These are phyloP conservation scores for Quercus suber DNA, from an alignment of 306 rosid species.

Conservation along the genomic window DNA sequence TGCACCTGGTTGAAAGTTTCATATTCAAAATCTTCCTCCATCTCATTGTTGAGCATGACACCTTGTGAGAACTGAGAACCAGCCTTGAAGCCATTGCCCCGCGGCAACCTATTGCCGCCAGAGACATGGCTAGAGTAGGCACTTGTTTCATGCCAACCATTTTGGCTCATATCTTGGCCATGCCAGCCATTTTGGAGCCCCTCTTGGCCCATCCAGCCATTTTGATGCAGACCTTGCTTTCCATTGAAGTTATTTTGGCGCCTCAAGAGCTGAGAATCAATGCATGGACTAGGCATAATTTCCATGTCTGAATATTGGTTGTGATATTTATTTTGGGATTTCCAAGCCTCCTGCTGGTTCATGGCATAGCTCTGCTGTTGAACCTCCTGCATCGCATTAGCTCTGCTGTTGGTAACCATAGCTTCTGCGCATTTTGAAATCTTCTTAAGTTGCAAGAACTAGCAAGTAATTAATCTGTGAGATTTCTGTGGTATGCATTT, in stretches of 20 bases:
- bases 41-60: not conserved
- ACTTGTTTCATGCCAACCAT: not conserved
- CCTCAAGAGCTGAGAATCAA: not conserved
- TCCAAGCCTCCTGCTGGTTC: constrained; percentile 22
- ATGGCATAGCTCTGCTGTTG: constrained; percentile 23
- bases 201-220: not conserved
- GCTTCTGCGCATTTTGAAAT: constrained; percentile 17
- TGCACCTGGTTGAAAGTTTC: constrained; percentile 15
- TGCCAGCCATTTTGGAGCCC: not conserved
- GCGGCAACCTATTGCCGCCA: constrained; percentile 8
- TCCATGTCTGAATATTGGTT: constrained; percentile 17
- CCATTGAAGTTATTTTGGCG: constrained; percentile 2
- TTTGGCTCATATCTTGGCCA: constrained; percentile 8
- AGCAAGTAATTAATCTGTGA: not conserved
- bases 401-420: constrained; percentile 28
- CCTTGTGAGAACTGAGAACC: not conserved
- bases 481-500: not conserved
- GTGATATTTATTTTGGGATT: not conserved
- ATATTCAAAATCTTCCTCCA: constrained; percentile 15
- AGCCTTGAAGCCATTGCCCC: not conserved
- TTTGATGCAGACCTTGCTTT: not conserved
- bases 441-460: not conserved
- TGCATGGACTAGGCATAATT: not conserved
- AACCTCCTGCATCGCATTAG: constrained; percentile 23
- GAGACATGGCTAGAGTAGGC: not conserved